Conservation (phyloP, 352 stramenopile species). For the Globisporangium canariense region DNA sequence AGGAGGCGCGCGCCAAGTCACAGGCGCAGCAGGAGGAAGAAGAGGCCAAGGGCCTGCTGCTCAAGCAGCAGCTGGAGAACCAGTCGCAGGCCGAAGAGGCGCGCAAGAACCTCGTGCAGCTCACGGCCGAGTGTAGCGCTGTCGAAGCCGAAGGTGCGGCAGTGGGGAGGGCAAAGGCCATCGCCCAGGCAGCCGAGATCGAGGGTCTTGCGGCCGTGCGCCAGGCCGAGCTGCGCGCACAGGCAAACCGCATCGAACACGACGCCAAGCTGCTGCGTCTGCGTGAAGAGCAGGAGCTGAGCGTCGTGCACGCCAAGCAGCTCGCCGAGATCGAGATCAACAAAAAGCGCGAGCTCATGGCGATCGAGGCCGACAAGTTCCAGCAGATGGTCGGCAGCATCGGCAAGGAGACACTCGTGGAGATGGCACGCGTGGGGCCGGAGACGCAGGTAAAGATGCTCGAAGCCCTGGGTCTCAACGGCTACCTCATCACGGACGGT, state of each 20-base stretch:
- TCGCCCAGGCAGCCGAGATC: constrained; percentile 68
- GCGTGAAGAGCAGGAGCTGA: constrained; percentile 62
- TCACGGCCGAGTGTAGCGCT: constrained; percentile 65
- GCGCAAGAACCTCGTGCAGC: constrained; percentile 72
- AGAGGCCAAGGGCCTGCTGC: constrained; percentile 63
- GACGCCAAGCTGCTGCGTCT: constrained; percentile 48
- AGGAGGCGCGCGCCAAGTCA: constrained; percentile 74
- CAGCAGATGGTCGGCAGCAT: constrained; percentile 77
- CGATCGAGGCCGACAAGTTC: constrained; percentile 79
- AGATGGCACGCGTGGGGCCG: constrained; percentile 61
- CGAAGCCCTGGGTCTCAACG: constrained; percentile 67
- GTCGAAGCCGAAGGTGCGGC: constrained; percentile 64
- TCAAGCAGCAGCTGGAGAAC: constrained; percentile 80
- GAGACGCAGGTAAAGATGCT: constrained; percentile 82
- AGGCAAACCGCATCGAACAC: constrained; percentile 72
- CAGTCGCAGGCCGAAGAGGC: constrained; percentile 67
- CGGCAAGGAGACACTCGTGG: constrained; percentile 71
- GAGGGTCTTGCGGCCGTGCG: constrained; percentile 64
- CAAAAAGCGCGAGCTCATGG: constrained; percentile 79
- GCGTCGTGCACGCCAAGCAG: constrained; percentile 50
- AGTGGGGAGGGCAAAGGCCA: constrained; percentile 56
- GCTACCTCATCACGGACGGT: constrained; percentile 81
- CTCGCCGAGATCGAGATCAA: constrained; percentile 63
- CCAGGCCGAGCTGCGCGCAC: constrained; percentile 58
- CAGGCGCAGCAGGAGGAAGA: constrained; percentile 82